Conservation (phyloP, 306 rosid genomes). For the Biancaea sappan region DNA sequence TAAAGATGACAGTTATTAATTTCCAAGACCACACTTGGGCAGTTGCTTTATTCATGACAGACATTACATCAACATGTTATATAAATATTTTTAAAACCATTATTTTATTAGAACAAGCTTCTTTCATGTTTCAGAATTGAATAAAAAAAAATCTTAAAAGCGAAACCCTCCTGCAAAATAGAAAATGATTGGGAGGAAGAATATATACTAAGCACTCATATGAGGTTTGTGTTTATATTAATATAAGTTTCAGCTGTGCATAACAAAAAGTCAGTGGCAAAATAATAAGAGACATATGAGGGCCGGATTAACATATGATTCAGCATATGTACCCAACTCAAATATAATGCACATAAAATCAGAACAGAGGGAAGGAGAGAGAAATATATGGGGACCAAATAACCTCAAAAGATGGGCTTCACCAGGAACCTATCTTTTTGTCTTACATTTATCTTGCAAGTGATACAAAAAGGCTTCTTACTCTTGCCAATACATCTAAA, state of each 20-base stretch:
- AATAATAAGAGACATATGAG: not conserved
- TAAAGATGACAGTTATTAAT: constrained; percentile 10
- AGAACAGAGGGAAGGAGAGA: not conserved
- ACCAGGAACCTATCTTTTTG: not conserved
- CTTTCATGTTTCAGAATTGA: not conserved
- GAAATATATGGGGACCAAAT: not conserved
- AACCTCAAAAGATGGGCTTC: not conserved
- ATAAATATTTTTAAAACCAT: not conserved
- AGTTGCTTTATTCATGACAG: constrained; percentile 12
- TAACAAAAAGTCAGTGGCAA: not conserved
- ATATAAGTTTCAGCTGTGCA: not conserved
- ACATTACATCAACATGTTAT: not conserved
- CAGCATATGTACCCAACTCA: not conserved
- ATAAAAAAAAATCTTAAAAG: not conserved
- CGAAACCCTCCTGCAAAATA: not conserved
- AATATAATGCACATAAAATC: not conserved
- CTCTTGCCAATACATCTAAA: not conserved
- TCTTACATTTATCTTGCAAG: not conserved
- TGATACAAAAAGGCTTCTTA: not conserved
- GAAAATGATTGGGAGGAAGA: not conserved
- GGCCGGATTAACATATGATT: not conserved
- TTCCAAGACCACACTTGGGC: constrained; percentile 23
- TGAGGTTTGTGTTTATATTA: not conserved
- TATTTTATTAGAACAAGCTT: not conserved
- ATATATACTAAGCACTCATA: not conserved